Evolutionary conservation across 768 basidiomycete species (phyloP).

Genomic region (Suillus subalutaceus): DNA sequence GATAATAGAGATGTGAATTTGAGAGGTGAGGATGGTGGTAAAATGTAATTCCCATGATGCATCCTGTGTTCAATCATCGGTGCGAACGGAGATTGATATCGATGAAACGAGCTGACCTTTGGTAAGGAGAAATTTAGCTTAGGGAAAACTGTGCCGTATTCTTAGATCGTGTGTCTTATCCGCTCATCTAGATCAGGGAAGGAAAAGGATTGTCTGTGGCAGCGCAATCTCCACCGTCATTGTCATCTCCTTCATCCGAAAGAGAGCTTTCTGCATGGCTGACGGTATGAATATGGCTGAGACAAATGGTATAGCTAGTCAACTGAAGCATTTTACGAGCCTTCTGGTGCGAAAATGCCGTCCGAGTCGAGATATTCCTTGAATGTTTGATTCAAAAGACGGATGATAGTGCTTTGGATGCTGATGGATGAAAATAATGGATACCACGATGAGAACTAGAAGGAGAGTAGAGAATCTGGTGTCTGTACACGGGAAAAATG

Average conservation of each 20-base stretch:
- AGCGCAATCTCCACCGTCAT: conserved; percentile 34
- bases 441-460: too few species aligned
- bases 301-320: too few species aligned
- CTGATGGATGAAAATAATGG: too few species aligned
- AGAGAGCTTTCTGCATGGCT: conserved; percentile 61
- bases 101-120: conserved; percentile 51
- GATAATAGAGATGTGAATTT: conserved; percentile 86
- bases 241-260: conserved; percentile 55
- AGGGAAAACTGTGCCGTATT: conserved; percentile 87
- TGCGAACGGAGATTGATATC: neutral
- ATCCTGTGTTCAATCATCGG: conserved; percentile 52
- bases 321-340: too few species aligned
- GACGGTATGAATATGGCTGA: conserved; percentile 38
- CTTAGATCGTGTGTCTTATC: conserved; percentile 15
- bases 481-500: too few species aligned
- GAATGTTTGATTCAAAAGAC: too few species aligned
- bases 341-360: too few species aligned
- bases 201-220: conserved; percentile 46
- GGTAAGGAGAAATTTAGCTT: conserved; percentile 84
- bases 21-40: conserved; percentile 80
- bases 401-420: too few species aligned
- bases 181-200: conserved; percentile 68
- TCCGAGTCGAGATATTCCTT: too few species aligned
- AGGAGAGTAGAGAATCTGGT: too few species aligned
- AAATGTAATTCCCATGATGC: conserved; percentile 72